Percentiles rank a stretch among this genome's conserved stretches.
phyloP scores from a whole-genome alignment of 129 eudicot genomes.

The Silybum marianum region DNA sequence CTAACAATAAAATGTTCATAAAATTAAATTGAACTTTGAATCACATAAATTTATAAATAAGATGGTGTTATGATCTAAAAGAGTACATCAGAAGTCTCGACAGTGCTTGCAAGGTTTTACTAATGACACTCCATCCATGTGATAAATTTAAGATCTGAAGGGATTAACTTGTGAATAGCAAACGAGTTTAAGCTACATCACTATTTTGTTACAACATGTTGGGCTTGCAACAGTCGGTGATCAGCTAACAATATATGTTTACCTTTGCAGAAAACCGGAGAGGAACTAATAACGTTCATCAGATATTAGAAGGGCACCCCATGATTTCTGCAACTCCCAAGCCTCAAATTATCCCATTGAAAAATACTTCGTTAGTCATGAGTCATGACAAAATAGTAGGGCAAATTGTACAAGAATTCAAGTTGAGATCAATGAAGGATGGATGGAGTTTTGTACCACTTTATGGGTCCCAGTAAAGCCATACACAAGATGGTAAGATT shows the following conservation, averaged over 20 bases:
- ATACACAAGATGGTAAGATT: background rate
- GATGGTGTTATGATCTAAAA: background rate
- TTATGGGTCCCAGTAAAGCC: background rate
- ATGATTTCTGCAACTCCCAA: background rate
- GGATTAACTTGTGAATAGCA: background rate
- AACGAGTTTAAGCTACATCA: background rate
- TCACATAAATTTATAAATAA: background rate
- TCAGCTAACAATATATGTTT: slow-evolving; percentile 26
- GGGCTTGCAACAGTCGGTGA: background rate
- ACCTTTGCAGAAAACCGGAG: slow-evolving; percentile 32
- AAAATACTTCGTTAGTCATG: slow-evolving; percentile 37
- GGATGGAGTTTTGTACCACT: background rate
- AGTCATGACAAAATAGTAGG: background rate
- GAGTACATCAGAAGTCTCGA: background rate
- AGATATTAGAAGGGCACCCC: background rate
- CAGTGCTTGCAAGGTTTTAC: background rate
- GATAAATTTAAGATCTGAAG: background rate
- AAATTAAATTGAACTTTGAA: no score
- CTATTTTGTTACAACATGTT: background rate
- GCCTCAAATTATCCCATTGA: slow-evolving; percentile 27
- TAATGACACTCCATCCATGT: background rate
- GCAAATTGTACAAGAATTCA: background rate
- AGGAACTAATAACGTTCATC: background rate
- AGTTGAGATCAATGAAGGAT: background rate
- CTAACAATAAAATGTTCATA: background rate